These are phyloP conservation scores for Phoenix roebelenii DNA, from an alignment of 176 grass and related monocot genomes.

Conservation along the genomic window DNA sequence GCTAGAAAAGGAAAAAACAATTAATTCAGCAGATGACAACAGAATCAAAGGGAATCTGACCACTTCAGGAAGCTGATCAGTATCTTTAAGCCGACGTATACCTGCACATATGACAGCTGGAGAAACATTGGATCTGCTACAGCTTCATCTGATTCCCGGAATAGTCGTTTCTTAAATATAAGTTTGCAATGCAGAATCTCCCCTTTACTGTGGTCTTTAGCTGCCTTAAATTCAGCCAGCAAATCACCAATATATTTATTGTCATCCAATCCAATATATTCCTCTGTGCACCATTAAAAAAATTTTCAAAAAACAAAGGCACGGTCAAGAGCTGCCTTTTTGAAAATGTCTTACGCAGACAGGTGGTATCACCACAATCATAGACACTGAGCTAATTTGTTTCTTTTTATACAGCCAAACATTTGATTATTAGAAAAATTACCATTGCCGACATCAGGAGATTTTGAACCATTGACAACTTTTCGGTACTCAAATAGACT, in stretches of 20 bases:
- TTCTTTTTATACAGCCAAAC: background rate
- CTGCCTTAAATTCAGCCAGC: slow-evolving; percentile 92
- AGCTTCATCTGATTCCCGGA: slow-evolving; percentile 94
- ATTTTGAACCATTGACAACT: slow-evolving; percentile 88
- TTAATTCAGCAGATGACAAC: too few species aligned
- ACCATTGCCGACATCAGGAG: slow-evolving; percentile 89
- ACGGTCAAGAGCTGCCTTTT: too few species aligned
- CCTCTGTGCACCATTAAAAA: slow-evolving; percentile 48
- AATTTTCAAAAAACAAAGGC: background rate
- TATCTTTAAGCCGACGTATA: slow-evolving; percentile 8
- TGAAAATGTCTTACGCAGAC: slow-evolving; percentile 1
- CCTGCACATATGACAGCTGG: slow-evolving; percentile 98
- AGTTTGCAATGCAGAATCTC: slow-evolving; percentile 98
- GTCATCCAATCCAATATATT: slow-evolving; percentile 90
- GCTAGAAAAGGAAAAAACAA: slow-evolving; percentile 10
- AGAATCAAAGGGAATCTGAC: too few species aligned
- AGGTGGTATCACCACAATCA: slow-evolving; percentile 1
- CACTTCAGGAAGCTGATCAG: too few species aligned
- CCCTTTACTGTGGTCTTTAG: slow-evolving; percentile 94
- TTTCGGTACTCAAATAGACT: slow-evolving; percentile 98
- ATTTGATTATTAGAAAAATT: slow-evolving; percentile 26
- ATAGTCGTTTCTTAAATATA: slow-evolving; percentile 95
- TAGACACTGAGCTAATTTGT: background rate
- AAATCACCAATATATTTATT: slow-evolving; percentile 99
- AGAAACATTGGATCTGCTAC: slow-evolving; percentile 97